Conservation (phyloP, 1,284 basidiomycete genomes). For the Heterobasidion occidentale region DNA sequence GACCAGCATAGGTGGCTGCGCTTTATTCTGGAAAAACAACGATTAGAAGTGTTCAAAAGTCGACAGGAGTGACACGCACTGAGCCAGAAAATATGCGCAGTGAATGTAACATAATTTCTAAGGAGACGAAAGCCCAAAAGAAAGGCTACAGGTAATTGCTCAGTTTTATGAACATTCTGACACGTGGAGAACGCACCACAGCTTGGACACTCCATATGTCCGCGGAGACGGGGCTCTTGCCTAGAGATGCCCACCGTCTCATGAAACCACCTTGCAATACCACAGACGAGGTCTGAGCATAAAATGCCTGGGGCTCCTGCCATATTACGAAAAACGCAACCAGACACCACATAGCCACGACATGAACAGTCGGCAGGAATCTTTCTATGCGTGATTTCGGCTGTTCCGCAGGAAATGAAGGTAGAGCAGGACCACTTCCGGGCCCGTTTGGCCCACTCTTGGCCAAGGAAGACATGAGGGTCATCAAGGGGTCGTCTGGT, state of each 20-base stretch:
- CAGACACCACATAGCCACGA: conserved; percentile 53
- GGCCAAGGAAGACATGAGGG: conserved; percentile 22
- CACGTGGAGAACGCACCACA: conserved; percentile 35
- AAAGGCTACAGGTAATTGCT: conserved; percentile 43
- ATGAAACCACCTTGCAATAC: conserved; percentile 25
- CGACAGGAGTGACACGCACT: conserved; percentile 32
- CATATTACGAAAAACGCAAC: conserved; percentile 63
- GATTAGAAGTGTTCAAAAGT: conserved; percentile 3
- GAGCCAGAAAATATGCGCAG: conserved; percentile 59
- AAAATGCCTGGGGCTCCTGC: conserved; percentile 45
- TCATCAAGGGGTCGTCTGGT: conserved; percentile 22
- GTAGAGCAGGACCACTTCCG: not conserved
- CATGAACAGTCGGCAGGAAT: conserved; percentile 55
- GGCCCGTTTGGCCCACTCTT: not conserved
- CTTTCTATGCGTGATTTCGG: conserved; percentile 47
- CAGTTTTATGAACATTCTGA: not conserved
- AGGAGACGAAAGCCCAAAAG: conserved; percentile 69
- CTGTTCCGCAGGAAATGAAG: conserved; percentile 14
- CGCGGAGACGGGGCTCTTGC: conserved; percentile 15
- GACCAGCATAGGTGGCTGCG: conserved; percentile 51
- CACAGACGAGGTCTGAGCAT: conserved; percentile 15
- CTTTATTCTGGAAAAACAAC: conserved; percentile 38
- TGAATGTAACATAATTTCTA: conserved; percentile 63
- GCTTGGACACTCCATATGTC: conserved; percentile 40
- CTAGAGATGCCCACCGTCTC: conserved; percentile 53